Evolutionary conservation across 768 basidiomycete species (phyloP).

Genomic region (Auricularia cornea): DNA sequence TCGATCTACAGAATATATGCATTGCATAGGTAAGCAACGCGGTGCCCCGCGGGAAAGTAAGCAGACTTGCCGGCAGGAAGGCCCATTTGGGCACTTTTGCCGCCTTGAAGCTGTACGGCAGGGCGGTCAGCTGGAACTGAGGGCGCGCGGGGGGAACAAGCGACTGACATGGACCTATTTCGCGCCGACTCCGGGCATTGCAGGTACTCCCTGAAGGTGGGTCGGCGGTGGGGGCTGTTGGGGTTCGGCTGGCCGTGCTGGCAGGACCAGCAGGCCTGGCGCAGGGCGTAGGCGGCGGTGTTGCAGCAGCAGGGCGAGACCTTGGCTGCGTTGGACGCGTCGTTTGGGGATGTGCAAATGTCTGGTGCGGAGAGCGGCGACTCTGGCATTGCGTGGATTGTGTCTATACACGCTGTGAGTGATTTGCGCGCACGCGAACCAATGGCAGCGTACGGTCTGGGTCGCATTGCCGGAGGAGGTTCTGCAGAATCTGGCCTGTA

Average conservation of each 20-base stretch:
- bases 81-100: neutral
- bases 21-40: too few species aligned
- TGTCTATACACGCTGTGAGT: neutral
- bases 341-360: neutral
- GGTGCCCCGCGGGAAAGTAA: neutral
- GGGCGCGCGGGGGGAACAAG: too few species aligned
- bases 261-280: neutral
- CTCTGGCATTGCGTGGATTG: neutral
- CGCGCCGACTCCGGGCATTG: neutral
- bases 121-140: too few species aligned
- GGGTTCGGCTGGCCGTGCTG: neutral
- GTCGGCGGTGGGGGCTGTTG: neutral
- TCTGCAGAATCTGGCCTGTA: neutral
- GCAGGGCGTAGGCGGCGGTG: neutral
- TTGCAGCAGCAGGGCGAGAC: neutral
- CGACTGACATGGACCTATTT: neutral
- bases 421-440: too few species aligned
- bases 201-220: neutral
- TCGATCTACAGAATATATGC: too few species aligned
- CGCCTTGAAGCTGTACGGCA: neutral
- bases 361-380: neutral
- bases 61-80: neutral
- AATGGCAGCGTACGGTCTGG: neutral
- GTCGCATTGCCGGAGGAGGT: neutral
- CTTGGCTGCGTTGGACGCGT: neutral